Conservation (phyloP, 2,329 filamentous ascomycete genomes). For the Proliferodiscus dingleyae region DNA sequence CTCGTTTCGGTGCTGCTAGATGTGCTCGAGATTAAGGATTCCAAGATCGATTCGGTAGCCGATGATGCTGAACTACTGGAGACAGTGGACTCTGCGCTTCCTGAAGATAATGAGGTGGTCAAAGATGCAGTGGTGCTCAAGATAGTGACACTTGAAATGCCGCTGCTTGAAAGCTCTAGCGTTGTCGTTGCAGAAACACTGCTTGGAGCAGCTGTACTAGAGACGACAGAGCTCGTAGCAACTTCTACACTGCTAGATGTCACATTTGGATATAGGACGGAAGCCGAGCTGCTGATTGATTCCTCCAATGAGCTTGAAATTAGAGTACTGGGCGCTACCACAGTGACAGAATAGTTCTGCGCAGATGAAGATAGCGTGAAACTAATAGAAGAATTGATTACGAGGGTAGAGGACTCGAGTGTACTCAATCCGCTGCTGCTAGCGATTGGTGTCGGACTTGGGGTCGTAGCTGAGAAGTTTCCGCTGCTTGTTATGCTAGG, state of each 20-base stretch:
- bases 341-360: not conserved
- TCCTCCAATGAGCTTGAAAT: not conserved
- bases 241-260: not conserved
- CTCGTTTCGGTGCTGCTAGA: not conserved
- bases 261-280: not conserved
- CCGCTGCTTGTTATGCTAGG: too few relatives aligned
- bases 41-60: not conserved
- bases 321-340: not conserved
- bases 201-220: not conserved
- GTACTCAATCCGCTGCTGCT: not conserved
- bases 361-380: not conserved
- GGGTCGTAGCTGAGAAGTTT: too few relatives aligned
- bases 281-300: not conserved
- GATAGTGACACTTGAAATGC: not conserved
- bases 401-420: not conserved
- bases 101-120: not conserved
- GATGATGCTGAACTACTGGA: not conserved
- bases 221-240: not conserved
- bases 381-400: not conserved
- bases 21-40: not conserved
- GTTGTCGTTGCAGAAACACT: not conserved
- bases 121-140: not conserved
- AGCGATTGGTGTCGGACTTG: not conserved
- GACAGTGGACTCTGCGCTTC: not conserved
- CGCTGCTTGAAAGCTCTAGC: not conserved